Conservation (phyloP, 352 stramenopile genomes). For the Pythium periplocum region DNA sequence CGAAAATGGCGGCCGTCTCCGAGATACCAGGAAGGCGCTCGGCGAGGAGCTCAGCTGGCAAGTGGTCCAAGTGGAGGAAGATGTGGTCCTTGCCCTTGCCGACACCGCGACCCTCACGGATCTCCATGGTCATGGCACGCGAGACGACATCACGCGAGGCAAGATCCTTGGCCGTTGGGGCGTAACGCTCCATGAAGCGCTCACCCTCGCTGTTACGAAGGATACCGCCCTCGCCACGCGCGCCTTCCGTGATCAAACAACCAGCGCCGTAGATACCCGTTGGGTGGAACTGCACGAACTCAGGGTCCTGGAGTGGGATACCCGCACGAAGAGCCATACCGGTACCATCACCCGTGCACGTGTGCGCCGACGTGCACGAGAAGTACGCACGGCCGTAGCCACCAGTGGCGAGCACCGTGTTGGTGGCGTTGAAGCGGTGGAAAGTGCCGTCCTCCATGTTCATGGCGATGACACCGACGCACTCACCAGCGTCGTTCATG, state of each 20-base stretch:
- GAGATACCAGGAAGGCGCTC: constrained; percentile 94
- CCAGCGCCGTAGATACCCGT: constrained; percentile 97
- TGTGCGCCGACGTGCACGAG: constrained; percentile 95
- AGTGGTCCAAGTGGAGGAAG: constrained; percentile 96
- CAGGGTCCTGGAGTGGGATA: constrained; percentile 92
- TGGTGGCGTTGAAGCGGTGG: constrained; percentile 92
- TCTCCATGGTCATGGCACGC: constrained; percentile 97
- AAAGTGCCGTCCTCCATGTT: constrained; percentile 98
- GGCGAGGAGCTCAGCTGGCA: constrained; percentile 91
- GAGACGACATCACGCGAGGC: constrained; percentile 94
- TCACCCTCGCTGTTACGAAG: constrained; percentile 94
- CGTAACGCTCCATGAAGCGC: constrained; percentile 95
- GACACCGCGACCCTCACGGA: constrained; percentile 92
- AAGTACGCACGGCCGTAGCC: constrained; percentile 97
- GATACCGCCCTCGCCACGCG: constrained; percentile 94
- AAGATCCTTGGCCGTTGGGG: constrained; percentile 95
- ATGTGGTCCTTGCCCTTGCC: constrained; percentile 93
- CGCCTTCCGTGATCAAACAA: constrained; percentile 97
- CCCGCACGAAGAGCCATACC: constrained; percentile 94
- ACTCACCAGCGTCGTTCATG: constrained; percentile 90
- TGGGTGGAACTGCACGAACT: constrained; percentile 98
- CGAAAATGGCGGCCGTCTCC: constrained; percentile 96
- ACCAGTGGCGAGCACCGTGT: constrained; percentile 92
- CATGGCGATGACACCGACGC: constrained; percentile 92
- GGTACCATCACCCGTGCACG: constrained; percentile 96